Evolutionary conservation across 768 basidiomycete species (phyloP).

Genomic region (Tylopilus rubrobrunneus): DNA sequence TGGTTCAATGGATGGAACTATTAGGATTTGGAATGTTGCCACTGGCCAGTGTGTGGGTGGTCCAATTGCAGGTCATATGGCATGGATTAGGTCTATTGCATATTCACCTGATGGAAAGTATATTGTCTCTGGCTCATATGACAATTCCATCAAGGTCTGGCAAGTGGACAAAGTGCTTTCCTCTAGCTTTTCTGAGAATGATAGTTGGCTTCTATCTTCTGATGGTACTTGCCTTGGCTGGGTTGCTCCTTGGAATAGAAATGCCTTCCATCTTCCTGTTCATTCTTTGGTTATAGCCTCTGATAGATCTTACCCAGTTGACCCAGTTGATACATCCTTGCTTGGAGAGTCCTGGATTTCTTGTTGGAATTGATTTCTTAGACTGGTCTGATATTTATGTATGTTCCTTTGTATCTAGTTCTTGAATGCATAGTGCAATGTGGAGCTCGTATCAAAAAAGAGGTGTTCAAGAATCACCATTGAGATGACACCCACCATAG

Average conservation of each 20-base stretch:
- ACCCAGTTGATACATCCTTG: not conserved
- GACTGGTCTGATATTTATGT: no score
- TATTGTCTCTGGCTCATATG: not conserved
- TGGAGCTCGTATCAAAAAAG: no score
- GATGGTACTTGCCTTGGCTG: not conserved
- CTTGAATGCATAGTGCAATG: no score
- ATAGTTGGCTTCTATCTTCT: constrained; percentile 9
- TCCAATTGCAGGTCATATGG: not conserved
- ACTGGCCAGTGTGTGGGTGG: not conserved
- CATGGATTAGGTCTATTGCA: not conserved
- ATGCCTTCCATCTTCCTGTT: not conserved
- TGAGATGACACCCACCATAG: no score
- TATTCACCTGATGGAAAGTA: constrained; percentile 1
- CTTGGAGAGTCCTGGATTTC: not conserved
- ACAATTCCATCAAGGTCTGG: constrained; percentile 4
- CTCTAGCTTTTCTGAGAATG: not conserved
- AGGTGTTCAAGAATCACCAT: no score
- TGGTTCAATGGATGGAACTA: not conserved
- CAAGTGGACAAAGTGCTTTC: not conserved
- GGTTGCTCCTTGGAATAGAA: constrained; percentile 7
- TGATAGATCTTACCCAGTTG: not conserved
- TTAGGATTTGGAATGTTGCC: not conserved
- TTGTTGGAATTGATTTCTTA: not conserved
- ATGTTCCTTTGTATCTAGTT: no score
- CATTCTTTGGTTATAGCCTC: not conserved